Percentiles rank a stretch among this genome's conserved stretches.
These are phyloP conservation scores for Lipomyces anomalus DNA, from an alignment of 805 yeast genomes.

Conservation along the genomic window DNA sequence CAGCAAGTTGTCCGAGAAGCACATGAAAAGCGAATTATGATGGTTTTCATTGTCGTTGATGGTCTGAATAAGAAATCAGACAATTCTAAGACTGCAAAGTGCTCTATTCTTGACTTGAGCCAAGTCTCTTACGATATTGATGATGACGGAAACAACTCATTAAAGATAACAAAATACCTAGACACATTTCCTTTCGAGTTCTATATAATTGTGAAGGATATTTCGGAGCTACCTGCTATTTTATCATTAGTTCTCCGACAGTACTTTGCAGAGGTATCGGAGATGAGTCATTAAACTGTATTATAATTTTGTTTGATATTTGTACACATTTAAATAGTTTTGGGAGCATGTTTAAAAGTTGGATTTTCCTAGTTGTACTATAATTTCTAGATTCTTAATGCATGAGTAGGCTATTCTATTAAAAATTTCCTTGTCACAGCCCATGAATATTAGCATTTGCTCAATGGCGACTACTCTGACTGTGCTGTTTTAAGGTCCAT, in stretches of 20 bases:
- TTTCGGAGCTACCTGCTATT: constrained; percentile 87
- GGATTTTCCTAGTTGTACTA: neutral
- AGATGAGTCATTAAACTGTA: constrained; percentile 9
- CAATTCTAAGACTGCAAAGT: constrained; percentile 55
- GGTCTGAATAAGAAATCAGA: constrained; percentile 55
- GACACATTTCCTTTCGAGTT: constrained; percentile 96
- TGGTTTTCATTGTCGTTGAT: constrained; percentile 90
- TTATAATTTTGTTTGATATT: neutral
- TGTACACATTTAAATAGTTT: too few relatives aligned
- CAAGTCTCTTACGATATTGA: constrained; percentile 71
- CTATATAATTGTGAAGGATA: constrained; percentile 87
- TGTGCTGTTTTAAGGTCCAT: constrained; percentile 27
- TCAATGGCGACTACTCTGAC: too few relatives aligned
- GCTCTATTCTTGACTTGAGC: constrained; percentile 90
- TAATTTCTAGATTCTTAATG: neutral
- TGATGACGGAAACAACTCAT: constrained; percentile 57
- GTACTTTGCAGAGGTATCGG: constrained; percentile 71
- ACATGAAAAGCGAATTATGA: constrained; percentile 85
- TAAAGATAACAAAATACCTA: constrained; percentile 76
- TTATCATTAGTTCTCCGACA: constrained; percentile 83
- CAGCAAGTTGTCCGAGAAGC: constrained; percentile 84
- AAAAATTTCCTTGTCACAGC: too few relatives aligned
- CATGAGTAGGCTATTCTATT: too few relatives aligned
- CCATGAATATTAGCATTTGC: too few relatives aligned
- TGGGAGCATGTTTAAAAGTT: neutral